Evolutionary conservation across 805 yeast species (phyloP).

Genomic region (Candida insectorum): DNA sequence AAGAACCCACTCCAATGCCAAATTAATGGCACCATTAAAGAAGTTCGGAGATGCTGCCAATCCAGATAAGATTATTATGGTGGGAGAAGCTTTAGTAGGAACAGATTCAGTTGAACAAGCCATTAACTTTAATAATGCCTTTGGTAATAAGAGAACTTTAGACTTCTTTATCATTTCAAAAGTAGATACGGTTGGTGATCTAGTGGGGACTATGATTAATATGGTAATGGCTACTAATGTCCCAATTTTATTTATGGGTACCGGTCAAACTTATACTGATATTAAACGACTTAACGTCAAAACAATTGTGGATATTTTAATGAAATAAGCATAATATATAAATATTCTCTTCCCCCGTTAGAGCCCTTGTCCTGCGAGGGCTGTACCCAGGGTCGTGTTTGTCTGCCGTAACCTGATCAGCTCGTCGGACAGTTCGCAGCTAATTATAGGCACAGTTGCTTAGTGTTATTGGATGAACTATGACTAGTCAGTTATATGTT

Average conservation of each 20-base stretch:
- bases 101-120: conserved; percentile 97
- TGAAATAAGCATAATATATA: conserved; percentile 33
- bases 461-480: too few relatives aligned
- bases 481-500: conserved; percentile 20
- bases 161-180: conserved; percentile 92
- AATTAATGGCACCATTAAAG: conserved; percentile 92
- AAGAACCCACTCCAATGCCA: conserved; percentile 90
- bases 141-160: conserved; percentile 74
- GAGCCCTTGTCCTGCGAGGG: too few relatives aligned
- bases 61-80: conserved; percentile 97
- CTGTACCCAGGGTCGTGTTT: too few relatives aligned
- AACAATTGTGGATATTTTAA: conserved; percentile 85
- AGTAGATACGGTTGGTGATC: conserved; percentile 96
- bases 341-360: neutral
- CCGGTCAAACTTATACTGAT: conserved; percentile 96
- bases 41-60: conserved; percentile 93
- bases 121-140: conserved; percentile 85
- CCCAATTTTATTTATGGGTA: conserved; percentile 93
- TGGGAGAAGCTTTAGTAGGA: conserved; percentile 96
- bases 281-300: conserved; percentile 84
- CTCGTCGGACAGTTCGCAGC: too few relatives aligned
- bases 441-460: too few relatives aligned
- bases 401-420: too few relatives aligned
- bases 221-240: conserved; percentile 96
- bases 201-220: conserved; percentile 95